A percentile compares a stretch with the other conserved stretches of the same genome.
These are phyloP conservation scores for Grosmannia clavigera DNA, from an alignment of 2,329 filamentous ascomycete genomes.

Conservation along the genomic window DNA sequence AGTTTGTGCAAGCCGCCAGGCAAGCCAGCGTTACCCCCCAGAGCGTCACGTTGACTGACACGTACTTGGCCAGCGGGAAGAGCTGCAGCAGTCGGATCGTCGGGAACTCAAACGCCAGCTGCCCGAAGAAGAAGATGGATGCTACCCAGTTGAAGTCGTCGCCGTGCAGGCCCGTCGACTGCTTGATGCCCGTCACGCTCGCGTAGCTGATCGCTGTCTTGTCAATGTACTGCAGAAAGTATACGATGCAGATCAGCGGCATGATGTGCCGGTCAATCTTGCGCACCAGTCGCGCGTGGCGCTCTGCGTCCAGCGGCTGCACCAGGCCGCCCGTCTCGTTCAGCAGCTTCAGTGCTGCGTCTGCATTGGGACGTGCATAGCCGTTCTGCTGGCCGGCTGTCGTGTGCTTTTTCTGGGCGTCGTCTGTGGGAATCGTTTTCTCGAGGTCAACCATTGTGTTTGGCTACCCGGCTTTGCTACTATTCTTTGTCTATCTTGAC, in stretches of 20 bases:
- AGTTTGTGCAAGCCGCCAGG: slow-evolving; percentile 5
- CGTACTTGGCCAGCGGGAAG: slow-evolving; percentile 6
- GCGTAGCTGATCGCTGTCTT: slow-evolving; percentile 6
- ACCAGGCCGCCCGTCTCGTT: not conserved
- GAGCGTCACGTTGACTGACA: slow-evolving; percentile 4
- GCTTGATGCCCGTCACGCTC: slow-evolving; percentile 4
- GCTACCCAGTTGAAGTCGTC: slow-evolving; percentile 7
- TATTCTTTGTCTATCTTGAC: too few species aligned
- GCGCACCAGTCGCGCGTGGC: not conserved
- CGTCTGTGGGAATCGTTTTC: not conserved
- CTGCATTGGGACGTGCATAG: not conserved
- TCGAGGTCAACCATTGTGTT: not conserved
- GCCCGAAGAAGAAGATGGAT: slow-evolving; percentile 4
- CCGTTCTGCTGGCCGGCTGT: not conserved
- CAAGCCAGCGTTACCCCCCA: slow-evolving; percentile 5
- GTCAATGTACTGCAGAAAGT: slow-evolving; percentile 10
- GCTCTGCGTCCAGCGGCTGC: not conserved
- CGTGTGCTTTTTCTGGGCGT: not conserved
- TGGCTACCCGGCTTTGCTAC: too few species aligned
- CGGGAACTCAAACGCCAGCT: slow-evolving; percentile 6
- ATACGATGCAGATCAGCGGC: slow-evolving; percentile 8
- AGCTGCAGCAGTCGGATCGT: slow-evolving; percentile 5
- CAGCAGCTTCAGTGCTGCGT: slow-evolving; percentile 1
- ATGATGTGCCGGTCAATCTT: slow-evolving; percentile 8
- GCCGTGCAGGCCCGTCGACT: not conserved